phyloP scores from a whole-genome alignment of 345 rosid species.

The Litchi chinensis region DNA sequence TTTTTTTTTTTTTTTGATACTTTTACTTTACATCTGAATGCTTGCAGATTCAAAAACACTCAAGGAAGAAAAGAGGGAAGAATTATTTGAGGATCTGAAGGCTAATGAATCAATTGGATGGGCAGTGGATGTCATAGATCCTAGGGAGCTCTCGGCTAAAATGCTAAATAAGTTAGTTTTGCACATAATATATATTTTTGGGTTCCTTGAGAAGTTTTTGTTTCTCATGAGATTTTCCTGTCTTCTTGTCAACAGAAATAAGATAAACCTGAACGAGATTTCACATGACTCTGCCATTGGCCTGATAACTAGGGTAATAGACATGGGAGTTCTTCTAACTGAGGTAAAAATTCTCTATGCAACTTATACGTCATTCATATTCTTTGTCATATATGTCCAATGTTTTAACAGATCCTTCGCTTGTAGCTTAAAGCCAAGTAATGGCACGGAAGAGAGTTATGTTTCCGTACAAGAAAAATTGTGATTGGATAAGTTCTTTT shows the following conservation, averaged over 20 bases:
- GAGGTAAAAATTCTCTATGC: conserved; percentile 51
- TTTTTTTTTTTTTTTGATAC: background rate
- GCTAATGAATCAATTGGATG: conserved; percentile 79
- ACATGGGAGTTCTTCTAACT: conserved; percentile 81
- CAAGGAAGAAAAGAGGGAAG: conserved; percentile 94
- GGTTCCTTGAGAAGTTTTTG: background rate
- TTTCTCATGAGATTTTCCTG: conserved; percentile 11
- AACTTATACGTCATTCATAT: conserved; percentile 7
- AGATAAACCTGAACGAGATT: conserved; percentile 84
- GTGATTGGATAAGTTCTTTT: background rate
- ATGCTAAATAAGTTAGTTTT: conserved; percentile 79
- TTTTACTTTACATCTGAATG: background rate
- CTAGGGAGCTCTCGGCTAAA: conserved; percentile 86
- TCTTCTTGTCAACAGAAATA: conserved; percentile 52
- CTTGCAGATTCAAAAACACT: conserved; percentile 86
- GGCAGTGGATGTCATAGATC: conserved; percentile 97
- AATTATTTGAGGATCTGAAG: conserved; percentile 71
- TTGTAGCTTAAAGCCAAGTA: background rate
- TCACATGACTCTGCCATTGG: conserved; percentile 95
- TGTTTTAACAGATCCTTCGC: background rate
- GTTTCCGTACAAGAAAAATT: background rate
- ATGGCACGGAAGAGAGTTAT: background rate
- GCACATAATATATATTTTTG: background rate
- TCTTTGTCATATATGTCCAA: background rate
- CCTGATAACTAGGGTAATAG: conserved; percentile 64